phyloP scores from a whole-genome alignment of 2,329 filamentous ascomycete genomes.

The Lachnellula subtilissima region DNA sequence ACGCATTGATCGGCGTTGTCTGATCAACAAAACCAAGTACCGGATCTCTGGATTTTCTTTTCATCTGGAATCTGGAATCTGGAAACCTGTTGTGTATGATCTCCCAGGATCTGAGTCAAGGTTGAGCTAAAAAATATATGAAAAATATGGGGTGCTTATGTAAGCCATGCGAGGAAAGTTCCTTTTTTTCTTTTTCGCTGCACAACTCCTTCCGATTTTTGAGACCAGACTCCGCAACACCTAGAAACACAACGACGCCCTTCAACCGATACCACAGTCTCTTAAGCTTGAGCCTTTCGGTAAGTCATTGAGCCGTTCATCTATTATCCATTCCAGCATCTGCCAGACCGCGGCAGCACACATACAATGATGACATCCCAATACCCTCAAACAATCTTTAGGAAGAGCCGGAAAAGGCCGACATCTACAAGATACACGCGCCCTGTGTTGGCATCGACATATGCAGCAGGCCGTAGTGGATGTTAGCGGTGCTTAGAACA shows the following conservation, averaged over 20 bases:
- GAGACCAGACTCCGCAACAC: not conserved
- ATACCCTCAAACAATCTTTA: constrained; percentile 26
- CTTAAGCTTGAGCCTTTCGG: not conserved
- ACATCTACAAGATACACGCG: constrained; percentile 4
- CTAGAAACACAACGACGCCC: not conserved
- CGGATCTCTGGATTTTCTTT: not conserved
- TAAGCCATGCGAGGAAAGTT: not conserved
- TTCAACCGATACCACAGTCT: not conserved
- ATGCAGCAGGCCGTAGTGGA: constrained; percentile 23
- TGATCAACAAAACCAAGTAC: constrained; percentile 10
- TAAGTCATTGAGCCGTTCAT: not conserved
- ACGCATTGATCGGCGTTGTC: constrained; percentile 4
- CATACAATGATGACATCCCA: constrained; percentile 29
- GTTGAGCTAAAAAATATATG: not conserved
- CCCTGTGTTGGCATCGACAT: constrained; percentile 26
- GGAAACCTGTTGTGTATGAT: not conserved
- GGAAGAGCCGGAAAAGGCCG: constrained; percentile 31
- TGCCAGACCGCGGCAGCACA: not conserved
- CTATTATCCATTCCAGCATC: not conserved
- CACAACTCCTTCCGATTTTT: not conserved
- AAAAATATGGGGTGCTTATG: too few relatives aligned
- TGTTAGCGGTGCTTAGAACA: constrained; percentile 29
- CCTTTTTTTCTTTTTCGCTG: not conserved
- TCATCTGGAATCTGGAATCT: not conserved
- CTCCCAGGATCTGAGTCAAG: not conserved